Conservation (phyloP, 768 basidiomycete genomes). For the Rhizopogon sp. region DNA sequence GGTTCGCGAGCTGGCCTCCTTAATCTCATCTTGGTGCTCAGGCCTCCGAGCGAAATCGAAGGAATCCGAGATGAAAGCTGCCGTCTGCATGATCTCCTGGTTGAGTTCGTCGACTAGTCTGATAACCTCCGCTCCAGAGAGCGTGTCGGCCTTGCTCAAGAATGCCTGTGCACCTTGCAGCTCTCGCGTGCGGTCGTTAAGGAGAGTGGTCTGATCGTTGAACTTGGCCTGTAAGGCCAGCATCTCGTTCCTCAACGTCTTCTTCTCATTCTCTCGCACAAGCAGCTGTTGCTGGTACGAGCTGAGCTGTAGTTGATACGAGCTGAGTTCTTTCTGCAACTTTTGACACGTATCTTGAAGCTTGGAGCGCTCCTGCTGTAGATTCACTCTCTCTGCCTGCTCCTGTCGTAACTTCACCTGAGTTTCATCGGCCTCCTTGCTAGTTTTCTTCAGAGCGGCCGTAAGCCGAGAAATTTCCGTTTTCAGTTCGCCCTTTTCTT, state of each 20-base stretch:
- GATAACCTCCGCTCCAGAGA: conserved; percentile 41
- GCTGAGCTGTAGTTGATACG: conserved; percentile 15
- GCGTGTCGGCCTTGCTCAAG: conserved; percentile 37
- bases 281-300: conserved; percentile 18
- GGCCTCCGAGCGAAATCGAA: conserved; percentile 25
- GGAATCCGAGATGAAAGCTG: conserved; percentile 40
- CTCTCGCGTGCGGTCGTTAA: conserved; percentile 32
- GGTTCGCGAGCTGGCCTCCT: conserved; percentile 22
- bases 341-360: conserved; percentile 10
- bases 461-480: conserved; percentile 14
- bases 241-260: conserved; percentile 21
- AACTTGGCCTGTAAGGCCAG: conserved; percentile 19
- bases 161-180: conserved; percentile 38
- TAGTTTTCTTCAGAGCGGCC: background rate
- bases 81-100: conserved; percentile 41
- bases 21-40: conserved; percentile 17
- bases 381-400: conserved; percentile 9
- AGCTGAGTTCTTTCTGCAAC: conserved; percentile 9
- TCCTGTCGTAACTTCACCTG: conserved; percentile 15
- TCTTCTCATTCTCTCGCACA: conserved; percentile 18
- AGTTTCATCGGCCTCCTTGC: conserved; percentile 9
- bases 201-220: conserved; percentile 24
- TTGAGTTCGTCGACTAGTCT: conserved; percentile 37
- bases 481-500: conserved; percentile 16
- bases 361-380: conserved; percentile 14